These are phyloP conservation scores for Tylopilus rubrobrunneus DNA, from an alignment of 768 basidiomycete genomes.

Conservation along the genomic window DNA sequence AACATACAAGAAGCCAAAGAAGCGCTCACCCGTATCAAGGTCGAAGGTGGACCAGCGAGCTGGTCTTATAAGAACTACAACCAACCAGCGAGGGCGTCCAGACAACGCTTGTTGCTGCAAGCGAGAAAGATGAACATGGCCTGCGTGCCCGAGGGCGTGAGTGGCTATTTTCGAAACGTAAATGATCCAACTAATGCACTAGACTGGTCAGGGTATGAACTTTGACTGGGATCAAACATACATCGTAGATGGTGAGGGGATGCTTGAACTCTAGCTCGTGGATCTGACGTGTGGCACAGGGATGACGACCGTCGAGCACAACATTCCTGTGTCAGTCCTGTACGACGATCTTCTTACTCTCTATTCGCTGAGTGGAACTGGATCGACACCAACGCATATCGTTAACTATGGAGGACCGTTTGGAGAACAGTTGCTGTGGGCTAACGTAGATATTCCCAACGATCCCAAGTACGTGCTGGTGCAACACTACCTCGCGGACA, in stretches of 20 bases:
- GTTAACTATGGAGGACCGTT: conserved; percentile 73
- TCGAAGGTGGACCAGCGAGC: conserved; percentile 63
- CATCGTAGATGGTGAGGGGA: conserved; percentile 63
- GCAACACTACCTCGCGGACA: neutral
- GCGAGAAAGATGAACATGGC: conserved; percentile 64
- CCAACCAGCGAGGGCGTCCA: conserved; percentile 61
- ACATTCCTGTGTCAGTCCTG: conserved; percentile 58
- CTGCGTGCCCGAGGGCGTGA: conserved; percentile 66
- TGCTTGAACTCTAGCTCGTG: neutral
- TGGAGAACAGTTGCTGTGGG: conserved; percentile 72
- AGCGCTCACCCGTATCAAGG: conserved; percentile 65
- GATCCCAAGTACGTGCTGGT: conserved; percentile 53
- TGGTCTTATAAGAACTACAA: conserved; percentile 82
- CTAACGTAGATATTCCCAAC: conserved; percentile 57
- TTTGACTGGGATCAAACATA: conserved; percentile 78
- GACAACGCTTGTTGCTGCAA: conserved; percentile 60
- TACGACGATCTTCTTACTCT: conserved; percentile 66
- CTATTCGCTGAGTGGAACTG: conserved; percentile 65
- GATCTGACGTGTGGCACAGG: conserved; percentile 34
- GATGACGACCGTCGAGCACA: conserved; percentile 75
- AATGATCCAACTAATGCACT: neutral
- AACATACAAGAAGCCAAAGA: conserved; percentile 60
- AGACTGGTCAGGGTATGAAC: conserved; percentile 55
- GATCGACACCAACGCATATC: conserved; percentile 68
- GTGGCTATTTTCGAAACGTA: conserved; percentile 11